Percentiles rank a stretch among this genome's conserved stretches.
These are phyloP conservation scores for Ustilago shanxiensis DNA, from an alignment of 1,284 basidiomycete species.

Conservation along the genomic window DNA sequence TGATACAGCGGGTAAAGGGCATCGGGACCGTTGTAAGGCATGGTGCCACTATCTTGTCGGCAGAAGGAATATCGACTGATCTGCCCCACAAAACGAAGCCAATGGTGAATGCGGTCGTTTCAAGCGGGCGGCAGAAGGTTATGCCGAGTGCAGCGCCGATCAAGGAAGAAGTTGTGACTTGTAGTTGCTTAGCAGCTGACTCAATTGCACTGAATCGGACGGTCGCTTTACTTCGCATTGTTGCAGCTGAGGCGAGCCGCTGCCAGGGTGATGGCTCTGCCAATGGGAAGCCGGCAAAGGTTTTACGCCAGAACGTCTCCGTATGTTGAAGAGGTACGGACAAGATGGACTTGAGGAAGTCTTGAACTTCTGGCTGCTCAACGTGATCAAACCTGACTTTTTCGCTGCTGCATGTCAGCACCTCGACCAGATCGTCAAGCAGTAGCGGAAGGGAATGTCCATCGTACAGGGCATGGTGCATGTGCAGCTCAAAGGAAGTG, in stretches of 20 bases:
- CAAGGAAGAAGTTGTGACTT: background rate
- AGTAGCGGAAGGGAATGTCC: slow-evolving; percentile 16
- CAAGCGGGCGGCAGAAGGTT: slow-evolving; percentile 5
- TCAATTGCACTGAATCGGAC: too few relatives aligned
- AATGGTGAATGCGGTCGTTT: slow-evolving; percentile 12
- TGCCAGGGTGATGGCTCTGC: slow-evolving; percentile 1
- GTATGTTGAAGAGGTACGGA: slow-evolving; percentile 2
- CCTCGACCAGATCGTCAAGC: slow-evolving; percentile 4
- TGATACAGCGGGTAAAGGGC: too few relatives aligned
- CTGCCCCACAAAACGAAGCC: slow-evolving; percentile 21
- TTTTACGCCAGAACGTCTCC: slow-evolving; percentile 11
- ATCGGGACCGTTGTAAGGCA: too few relatives aligned
- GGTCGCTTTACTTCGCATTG: too few relatives aligned
- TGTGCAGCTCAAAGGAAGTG: slow-evolving; percentile 6
- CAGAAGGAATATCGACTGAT: slow-evolving; percentile 11
- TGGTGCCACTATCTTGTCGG: slow-evolving; percentile 7
- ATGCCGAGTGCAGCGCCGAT: slow-evolving; percentile 12
- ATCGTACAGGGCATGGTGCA: slow-evolving; percentile 27
- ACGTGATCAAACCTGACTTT: background rate
- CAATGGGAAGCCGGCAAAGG: slow-evolving; percentile 16
- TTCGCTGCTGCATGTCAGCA: too few relatives aligned
- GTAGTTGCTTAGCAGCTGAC: too few relatives aligned
- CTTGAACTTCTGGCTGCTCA: slow-evolving; percentile 3
- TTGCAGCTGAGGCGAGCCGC: background rate
- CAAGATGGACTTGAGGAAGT: slow-evolving; percentile 11